Evolutionary conservation across 306 rosid species (phyloP), one percentile per base, ranked within the genome.

Genomic region (Prunus davidiana): DNA sequence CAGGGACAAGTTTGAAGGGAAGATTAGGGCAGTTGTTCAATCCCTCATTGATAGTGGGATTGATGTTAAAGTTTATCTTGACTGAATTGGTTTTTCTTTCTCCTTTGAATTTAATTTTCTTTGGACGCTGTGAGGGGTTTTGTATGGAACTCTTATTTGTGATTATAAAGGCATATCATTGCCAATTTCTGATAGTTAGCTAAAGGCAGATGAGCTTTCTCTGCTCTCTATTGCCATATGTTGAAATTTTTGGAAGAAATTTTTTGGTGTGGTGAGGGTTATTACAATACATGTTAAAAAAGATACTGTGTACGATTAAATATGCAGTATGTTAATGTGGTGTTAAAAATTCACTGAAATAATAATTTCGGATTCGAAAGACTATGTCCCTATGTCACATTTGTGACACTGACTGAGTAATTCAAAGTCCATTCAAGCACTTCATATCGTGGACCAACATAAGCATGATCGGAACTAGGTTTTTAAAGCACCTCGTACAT

Each of bases 21-120:
- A 95, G 87, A 90, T 92, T 69, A 90, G 98, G 80, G 98, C 98
- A 27, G 95, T 95, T 28, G 97, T 95, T 73, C 98, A 95, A 79
- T 95, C 97, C n/a, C 94, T 95, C 50, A 90, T 95, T 58, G 98
- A 95, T 73, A 90, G 83, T 83, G 98, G 97, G 74, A 90, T 95
- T 83, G 98, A 90, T 84, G 45, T 95, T 73, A 95, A 90, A 84
- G 84, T 95, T 79, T 90, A 90, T 89, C 96, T 95, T 12, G 95
- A 92, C 70, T 92, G 74, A 87, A 74, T 72, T 47, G 24, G 68
- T 73, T 54, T 58, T 25, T 45, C 22, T 24, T 69, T 56, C 38
- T 57, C n/a, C 18, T 55, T 12, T 24, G 63, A 64, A 25, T 62
- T 63, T n/a, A 46, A 8, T 18, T 60, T 18, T 46, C 12, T 73